These are phyloP conservation scores for apple (Malus domestica) DNA, from an alignment of 306 rosid genomes.

Conservation along the genomic window ASM211411v1 NC_041793.1:26985001-26985500, in stretches of 20 bases:
- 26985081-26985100: neutral
- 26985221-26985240: neutral
- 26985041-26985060: neutral
- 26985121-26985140: neutral
- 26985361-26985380: neutral
- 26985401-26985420: no score
- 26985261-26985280: neutral
- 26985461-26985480: no score
- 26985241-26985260: neutral
- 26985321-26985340: neutral
- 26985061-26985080: neutral
- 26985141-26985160: neutral
- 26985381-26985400: neutral
- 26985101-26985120: neutral
- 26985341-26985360: neutral
- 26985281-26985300: neutral
- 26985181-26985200: neutral
- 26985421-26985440: neutral
- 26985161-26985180: neutral
- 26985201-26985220: neutral
- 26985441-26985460: neutral
- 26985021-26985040: neutral
- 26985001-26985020: neutral
- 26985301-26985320: neutral
- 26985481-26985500: no score